Conservation (phyloP, 257 asterid genomes). For the Gentiana dahurica region DNA sequence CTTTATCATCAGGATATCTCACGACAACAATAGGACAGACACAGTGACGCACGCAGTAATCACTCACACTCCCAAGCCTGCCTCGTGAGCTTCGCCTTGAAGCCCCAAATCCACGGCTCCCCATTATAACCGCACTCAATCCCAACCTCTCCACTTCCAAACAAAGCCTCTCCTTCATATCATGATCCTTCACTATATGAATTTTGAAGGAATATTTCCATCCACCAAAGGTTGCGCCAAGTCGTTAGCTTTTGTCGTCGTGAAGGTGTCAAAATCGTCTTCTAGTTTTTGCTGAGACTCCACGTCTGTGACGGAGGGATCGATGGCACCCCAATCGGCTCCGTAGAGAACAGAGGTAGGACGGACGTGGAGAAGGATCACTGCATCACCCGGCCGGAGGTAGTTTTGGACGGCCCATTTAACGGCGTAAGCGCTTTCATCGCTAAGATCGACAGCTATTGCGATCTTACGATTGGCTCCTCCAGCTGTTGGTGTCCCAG, state of each 20-base stretch:
- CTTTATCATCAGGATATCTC: slow-evolving; percentile 31
- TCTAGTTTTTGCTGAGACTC: slow-evolving; percentile 26
- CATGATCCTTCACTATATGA: slow-evolving; percentile 35
- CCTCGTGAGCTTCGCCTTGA: slow-evolving; percentile 17
- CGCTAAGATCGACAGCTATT: slow-evolving; percentile 23
- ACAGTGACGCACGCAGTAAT: slow-evolving; percentile 36
- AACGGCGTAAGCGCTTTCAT: slow-evolving; percentile 21
- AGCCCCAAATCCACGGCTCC: slow-evolving; percentile 38
- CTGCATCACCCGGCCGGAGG: slow-evolving; percentile 22
- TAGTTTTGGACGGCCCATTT: slow-evolving; percentile 22
- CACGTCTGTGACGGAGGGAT: slow-evolving; percentile 10
- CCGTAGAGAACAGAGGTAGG: slow-evolving; percentile 26
- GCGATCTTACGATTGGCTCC: slow-evolving; percentile 46
- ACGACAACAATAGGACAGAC: slow-evolving; percentile 39
- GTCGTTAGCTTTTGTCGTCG: slow-evolving; percentile 22
- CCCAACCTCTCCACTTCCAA: slow-evolving; percentile 39
- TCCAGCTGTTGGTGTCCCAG: slow-evolving; percentile 44
- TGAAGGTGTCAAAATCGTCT: slow-evolving; percentile 27
- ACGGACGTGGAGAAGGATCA: slow-evolving; percentile 14
- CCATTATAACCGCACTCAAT: slow-evolving; percentile 30
- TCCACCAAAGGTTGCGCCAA: slow-evolving; percentile 25
- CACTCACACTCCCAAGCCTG: slow-evolving; percentile 36
- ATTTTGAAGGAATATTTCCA: slow-evolving; percentile 21
- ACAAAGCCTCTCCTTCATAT: slow-evolving; percentile 38
- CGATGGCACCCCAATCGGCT: slow-evolving; percentile 25